phyloP scores from a whole-genome alignment of 164 flowering plant species.

The Kingdonia uniflora region DNA sequence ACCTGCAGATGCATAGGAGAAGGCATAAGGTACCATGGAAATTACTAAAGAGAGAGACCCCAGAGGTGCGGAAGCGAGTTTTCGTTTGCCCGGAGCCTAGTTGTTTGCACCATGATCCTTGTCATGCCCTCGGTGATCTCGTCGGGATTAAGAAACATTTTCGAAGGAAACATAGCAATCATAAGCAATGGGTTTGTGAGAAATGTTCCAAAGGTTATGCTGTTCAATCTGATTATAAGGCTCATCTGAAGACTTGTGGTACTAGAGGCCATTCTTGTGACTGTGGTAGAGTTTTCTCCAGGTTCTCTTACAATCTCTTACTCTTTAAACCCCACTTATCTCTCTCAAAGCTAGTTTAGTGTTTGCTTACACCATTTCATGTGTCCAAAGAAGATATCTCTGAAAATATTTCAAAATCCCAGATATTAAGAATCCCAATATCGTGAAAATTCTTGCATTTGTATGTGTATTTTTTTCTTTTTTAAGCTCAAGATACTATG shows the following conservation, averaged over 20 bases:
- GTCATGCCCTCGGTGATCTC: slow-evolving; percentile 92
- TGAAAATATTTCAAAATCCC: too few species aligned
- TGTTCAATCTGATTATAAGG: slow-evolving; percentile 94
- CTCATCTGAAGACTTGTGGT: slow-evolving; percentile 96
- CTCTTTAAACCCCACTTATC: background rate
- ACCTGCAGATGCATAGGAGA: slow-evolving; percentile 94
- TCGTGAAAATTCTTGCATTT: too few species aligned
- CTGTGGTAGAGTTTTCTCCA: slow-evolving; percentile 94
- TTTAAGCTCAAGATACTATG: too few species aligned
- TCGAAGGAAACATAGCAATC: slow-evolving; percentile 78
- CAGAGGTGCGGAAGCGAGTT: slow-evolving; percentile 68
- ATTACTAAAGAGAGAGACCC: slow-evolving; percentile 73
- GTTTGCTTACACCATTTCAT: background rate
- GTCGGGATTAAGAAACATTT: slow-evolving; percentile 96
- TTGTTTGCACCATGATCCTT: slow-evolving; percentile 90
- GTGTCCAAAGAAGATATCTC: background rate
- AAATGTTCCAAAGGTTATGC: slow-evolving; percentile 93
- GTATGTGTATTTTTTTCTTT: too few species aligned
- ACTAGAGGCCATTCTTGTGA: slow-evolving; percentile 97
- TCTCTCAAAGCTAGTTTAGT: background rate
- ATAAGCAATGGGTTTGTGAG: slow-evolving; percentile 90
- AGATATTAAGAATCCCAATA: too few species aligned
- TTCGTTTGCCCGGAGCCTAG: slow-evolving; percentile 95
- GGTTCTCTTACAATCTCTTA: slow-evolving; percentile 26
- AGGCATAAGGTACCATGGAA: slow-evolving; percentile 98